Percentiles rank a stretch among this genome's conserved stretches.
Evolutionary conservation across 2,329 filamentous ascomycete species (phyloP).

Genomic region (Coniella vitis): DNA sequence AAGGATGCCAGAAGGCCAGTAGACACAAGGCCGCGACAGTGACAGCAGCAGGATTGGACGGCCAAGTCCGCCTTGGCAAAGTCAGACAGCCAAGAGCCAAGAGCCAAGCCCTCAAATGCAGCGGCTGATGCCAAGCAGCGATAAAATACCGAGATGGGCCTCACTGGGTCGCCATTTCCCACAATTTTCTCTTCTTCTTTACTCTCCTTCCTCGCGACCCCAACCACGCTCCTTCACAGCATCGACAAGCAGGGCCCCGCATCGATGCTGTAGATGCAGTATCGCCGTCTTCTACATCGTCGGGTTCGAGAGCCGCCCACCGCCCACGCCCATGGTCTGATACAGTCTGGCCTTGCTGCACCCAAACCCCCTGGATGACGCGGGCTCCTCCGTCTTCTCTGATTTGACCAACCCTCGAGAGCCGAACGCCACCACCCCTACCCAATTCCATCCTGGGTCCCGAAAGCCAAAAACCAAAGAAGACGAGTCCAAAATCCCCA

Average conservation of each 20-base stretch:
- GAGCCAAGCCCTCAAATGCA: conserved; percentile 5
- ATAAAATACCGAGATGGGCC: background rate
- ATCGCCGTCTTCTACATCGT: no score
- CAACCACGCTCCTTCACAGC: no score
- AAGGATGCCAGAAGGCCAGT: no score
- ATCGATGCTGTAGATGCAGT: no score
- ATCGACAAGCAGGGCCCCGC: no score
- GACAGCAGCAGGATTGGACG: background rate
- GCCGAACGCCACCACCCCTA: background rate
- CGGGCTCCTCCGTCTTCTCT: no score
- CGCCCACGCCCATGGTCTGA: no score
- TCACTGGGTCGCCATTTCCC: background rate
- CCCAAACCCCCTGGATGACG: no score
- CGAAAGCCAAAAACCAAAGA: background rate
- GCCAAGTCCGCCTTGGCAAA: background rate
- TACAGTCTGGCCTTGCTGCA: no score
- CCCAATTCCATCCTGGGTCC: background rate
- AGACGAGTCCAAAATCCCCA: background rate
- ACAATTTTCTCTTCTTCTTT: background rate
- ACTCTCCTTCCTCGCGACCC: background rate
- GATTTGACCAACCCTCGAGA: no score
- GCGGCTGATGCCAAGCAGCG: background rate
- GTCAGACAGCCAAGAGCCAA: conserved; percentile 5
- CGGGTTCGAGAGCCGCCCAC: no score
- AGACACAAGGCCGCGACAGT: background rate